Evolutionary conservation across 805 yeast genomes (phyloP), one percentile per base, ranked within the genome.

Genomic region (Ogataea pini): DNA sequence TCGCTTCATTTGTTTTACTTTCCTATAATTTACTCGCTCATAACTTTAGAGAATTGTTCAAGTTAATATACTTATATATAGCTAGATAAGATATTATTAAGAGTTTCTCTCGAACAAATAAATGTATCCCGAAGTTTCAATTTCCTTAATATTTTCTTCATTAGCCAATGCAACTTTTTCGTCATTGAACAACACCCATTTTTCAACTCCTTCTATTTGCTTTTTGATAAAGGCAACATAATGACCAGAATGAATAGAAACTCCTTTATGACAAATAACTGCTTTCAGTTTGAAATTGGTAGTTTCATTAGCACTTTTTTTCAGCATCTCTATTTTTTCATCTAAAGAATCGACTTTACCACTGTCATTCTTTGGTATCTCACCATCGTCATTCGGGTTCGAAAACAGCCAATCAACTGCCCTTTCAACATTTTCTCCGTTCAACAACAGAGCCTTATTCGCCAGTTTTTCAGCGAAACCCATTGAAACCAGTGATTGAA

Each of bases 371-470:
- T 53, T 58, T 3, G 72, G 71, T 3, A 85, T 55, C 6, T 65
- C 75, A 3, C 91, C 95, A 57, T 82, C 79, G 65, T 86, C 96
- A 51, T 86, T 86, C 9, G 95, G 89, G 61, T 92, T 78, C 19
- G 70, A 70, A 62, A 94, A 94, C 6, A 94, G 75, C 98, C 98
- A 94, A 50, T 90, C 97, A 4, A 90, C 86, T 3, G 98, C 86
- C 1, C 79, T 78, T 57, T 87, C 91, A 2, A 83, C 71, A 59
- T 86, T 85, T 22, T 79, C 78, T 6, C 71, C 67, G 56, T 77
- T 83, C 44, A 84, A 54, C 16, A 76, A 48, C 36, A 94, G 70
- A 0, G 97, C 96, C 55, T 88, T 88, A 42, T 67, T 75, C n/a
- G 94, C 83, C 48, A 88, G 71, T 42, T 78, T 72, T 1, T 66